Percentiles rank a stretch among this genome's conserved stretches.
Evolutionary conservation across 106 monocot species (phyloP).

Genomic region (Dendrobium nobile): DNA sequence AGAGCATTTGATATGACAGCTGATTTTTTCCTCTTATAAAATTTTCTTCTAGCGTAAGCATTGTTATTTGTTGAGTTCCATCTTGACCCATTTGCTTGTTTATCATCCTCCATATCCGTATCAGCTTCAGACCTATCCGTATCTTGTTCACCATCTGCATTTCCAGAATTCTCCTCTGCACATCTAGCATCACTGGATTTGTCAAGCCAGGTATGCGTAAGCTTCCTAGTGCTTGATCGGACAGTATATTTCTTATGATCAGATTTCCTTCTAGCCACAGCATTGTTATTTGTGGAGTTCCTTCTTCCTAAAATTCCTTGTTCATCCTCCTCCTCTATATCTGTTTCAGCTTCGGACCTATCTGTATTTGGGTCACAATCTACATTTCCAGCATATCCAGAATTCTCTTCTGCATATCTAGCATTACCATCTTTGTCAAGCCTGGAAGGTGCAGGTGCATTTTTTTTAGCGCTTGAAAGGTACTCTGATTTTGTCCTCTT

Average conservation of each 20-base stretch:
- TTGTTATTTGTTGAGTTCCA: not conserved
- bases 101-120: slow-evolving; percentile 7
- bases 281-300: not conserved
- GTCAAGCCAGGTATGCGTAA: not conserved
- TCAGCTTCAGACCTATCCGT: not conserved
- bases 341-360: not conserved
- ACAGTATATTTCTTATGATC: slow-evolving; percentile 15
- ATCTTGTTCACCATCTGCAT: not conserved
- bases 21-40: not conserved
- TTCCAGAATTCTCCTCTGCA: not conserved
- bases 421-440: not conserved
- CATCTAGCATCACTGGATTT: not conserved
- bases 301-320: slow-evolving; percentile 18
- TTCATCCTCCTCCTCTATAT: slow-evolving; percentile 6
- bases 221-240: not conserved
- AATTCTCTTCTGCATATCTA: not conserved
- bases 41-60: not conserved
- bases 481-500: slow-evolving; percentile 31
- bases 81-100: slow-evolving; percentile 15
- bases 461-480: not conserved
- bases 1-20: not conserved
- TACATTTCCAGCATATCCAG: slow-evolving; percentile 1
- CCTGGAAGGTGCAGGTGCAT: slow-evolving; percentile 28
- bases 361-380: slow-evolving; percentile 11
- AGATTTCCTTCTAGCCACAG: not conserved